phyloP scores from a whole-genome alignment of 2,329 filamentous ascomycete species.

The Colletotrichum simmondsii region DNA sequence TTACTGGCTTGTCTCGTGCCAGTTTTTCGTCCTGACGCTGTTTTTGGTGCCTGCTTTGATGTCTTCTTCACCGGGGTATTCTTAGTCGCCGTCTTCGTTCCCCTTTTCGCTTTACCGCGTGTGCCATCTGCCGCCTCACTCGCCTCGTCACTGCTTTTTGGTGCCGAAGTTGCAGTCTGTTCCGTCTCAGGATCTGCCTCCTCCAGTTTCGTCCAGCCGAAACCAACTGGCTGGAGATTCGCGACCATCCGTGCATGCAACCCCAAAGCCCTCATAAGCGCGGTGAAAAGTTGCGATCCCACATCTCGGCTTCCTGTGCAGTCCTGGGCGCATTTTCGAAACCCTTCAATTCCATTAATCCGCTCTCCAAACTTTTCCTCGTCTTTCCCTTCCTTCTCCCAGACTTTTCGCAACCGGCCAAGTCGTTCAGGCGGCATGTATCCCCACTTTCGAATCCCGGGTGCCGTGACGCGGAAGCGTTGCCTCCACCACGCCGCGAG shows the following conservation, averaged over 20 bases:
- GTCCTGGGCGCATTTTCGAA: conserved; percentile 73
- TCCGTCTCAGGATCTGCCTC: conserved; percentile 71
- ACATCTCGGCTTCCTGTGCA: conserved; percentile 88
- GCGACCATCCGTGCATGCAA: conserved; percentile 86
- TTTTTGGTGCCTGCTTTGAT: conserved; percentile 3
- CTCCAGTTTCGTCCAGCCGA: conserved; percentile 90
- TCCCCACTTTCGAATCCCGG: conserved; percentile 87
- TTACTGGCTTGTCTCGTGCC: conserved; percentile 6
- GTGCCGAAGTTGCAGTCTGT: background rate
- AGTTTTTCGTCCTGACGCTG: background rate
- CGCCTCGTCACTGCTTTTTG: conserved; percentile 28
- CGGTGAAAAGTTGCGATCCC: conserved; percentile 90
- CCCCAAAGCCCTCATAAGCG: conserved; percentile 81
- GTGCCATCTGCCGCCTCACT: conserved; percentile 17
- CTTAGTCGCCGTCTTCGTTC: conserved; percentile 38
- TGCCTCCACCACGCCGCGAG: conserved; percentile 91
- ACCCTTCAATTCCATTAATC: conserved; percentile 73
- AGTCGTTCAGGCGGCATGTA: conserved; percentile 84
- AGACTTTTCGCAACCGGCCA: conserved; percentile 78
- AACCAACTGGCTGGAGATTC: conserved; percentile 87
- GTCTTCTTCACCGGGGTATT: conserved; percentile 14
- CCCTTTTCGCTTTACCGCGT: background rate
- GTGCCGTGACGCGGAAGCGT: conserved; percentile 79
- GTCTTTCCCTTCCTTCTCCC: conserved; percentile 71
- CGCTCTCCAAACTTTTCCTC: conserved; percentile 79